Percentiles rank a stretch among this genome's conserved stretches.
These are phyloP conservation scores for Phlebiopsis flavidoalba DNA, from an alignment of 768 basidiomycete species.

Conservation along the genomic window DNA sequence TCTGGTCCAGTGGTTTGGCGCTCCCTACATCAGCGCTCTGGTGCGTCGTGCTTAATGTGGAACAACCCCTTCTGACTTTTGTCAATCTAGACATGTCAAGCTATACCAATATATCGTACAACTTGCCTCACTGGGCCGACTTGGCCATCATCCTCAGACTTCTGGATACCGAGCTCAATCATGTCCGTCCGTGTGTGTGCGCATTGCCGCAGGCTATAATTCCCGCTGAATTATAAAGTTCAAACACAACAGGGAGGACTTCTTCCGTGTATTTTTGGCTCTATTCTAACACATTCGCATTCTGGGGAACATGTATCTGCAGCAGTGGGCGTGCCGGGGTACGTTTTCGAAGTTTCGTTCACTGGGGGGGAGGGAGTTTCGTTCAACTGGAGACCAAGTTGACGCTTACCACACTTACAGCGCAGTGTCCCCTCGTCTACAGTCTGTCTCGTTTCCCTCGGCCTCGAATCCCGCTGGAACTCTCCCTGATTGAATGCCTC, in stretches of 20 bases:
- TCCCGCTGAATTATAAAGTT: no score
- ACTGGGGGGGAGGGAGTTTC: neutral
- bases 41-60: no score
- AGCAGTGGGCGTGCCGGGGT: conserved; percentile 95
- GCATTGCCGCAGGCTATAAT: neutral
- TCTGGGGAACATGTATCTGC: conserved; percentile 95
- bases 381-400: no score
- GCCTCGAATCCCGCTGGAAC: conserved; percentile 82
- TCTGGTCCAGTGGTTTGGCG: neutral
- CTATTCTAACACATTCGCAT: conserved; percentile 92
- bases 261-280: conserved; percentile 98
- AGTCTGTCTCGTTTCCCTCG: conserved; percentile 91
- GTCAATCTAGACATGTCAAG: conserved; percentile 75
- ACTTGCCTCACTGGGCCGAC: no score
- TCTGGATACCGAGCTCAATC: conserved; percentile 97
- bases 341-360: conserved; percentile 30
- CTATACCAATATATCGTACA: conserved; percentile 97
- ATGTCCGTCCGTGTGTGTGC: conserved; percentile 45
- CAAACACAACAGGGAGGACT: conserved; percentile 97
- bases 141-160: conserved; percentile 96
- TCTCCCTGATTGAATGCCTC: conserved; percentile 88
- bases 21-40: neutral
- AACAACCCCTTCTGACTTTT: neutral
- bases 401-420: conserved; percentile 48
- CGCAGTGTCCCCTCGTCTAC: conserved; percentile 86